Base-by-base conservation (phyloP, 768 basidiomycete species). In the Pleurotus eryngii region DNA sequence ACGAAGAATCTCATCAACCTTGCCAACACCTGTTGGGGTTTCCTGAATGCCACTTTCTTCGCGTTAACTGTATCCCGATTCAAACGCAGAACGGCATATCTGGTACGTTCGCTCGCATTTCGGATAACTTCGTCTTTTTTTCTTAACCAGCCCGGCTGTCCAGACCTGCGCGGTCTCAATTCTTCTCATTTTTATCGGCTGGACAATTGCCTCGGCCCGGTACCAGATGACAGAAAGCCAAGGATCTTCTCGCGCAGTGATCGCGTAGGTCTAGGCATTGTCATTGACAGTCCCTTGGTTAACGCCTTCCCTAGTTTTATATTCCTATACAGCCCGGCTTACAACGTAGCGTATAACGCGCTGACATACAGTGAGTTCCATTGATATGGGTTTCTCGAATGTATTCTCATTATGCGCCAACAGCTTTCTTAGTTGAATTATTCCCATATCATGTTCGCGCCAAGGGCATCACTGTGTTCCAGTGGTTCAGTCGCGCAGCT, bases 361-460 rank as follows among this genome's bases (percentile, higher is more conserved):
- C 67, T 84, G 51, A 81, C 81, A 0, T 84, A 83, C 63, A 77
- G 81, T 81, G 50, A 47, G 74, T 62, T 4, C n/a, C 8, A 43
- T 45, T 49, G 6, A 30, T 6, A 48, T 8, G 12, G 9, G 9
- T 6, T 11, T n/a, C 9, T 17, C 2, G 50, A 26, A 37, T 20
- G 26, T 15, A 46, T 17, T 35, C 17, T 27, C 26, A 56, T 12
- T n/a, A 11, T 24, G 24, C 35, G 5, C 35, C 37, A 38, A 3
- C 61, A 84, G 84, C 84, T 4, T 85, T 76, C 76, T 68, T 86
- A 59, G 84, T 86, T n/a, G 86, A 87, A 62, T 65, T 87, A 30
- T 86, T 87, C 74, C 85, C 86, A 0, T 87, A 75, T 71, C 79
- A 83, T 59, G 77, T 77, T 26, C 82, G 86, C 57, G 78, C 85